phyloP scores from a whole-genome alignment of 2,329 filamentous ascomycete species.

The Microdochium trichocladiopsis region DNA sequence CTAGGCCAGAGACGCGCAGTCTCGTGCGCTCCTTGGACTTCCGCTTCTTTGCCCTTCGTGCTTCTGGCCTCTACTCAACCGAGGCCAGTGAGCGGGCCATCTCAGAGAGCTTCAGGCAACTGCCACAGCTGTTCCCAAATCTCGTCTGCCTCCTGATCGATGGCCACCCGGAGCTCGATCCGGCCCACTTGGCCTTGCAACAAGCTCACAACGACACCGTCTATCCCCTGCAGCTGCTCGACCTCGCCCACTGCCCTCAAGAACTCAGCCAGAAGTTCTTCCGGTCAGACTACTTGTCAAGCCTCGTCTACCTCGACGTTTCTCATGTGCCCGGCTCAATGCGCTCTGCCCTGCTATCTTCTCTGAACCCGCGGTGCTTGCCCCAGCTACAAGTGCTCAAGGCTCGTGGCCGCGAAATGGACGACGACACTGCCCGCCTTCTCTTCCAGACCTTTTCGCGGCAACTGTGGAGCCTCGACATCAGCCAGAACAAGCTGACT shows the following conservation, averaged over 20 bases:
- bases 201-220: slow-evolving; percentile 2
- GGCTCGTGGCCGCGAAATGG: slow-evolving; percentile 36
- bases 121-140: slow-evolving; percentile 32
- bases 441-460: slow-evolving; percentile 24
- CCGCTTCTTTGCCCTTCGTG: slow-evolving; percentile 30
- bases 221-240: slow-evolving; percentile 31
- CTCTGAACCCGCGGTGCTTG: slow-evolving; percentile 25
- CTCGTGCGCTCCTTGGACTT: slow-evolving; percentile 42
- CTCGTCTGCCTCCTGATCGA: slow-evolving; percentile 41
- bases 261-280: slow-evolving; percentile 34
- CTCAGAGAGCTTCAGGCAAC: slow-evolving; percentile 28
- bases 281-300: slow-evolving; percentile 22
- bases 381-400: slow-evolving; percentile 46
- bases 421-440: slow-evolving; percentile 25
- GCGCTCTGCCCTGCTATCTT: slow-evolving; percentile 22
- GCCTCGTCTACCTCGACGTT: slow-evolving; percentile 45
- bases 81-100: slow-evolving; percentile 28
- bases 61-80: slow-evolving; percentile 31
- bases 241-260: slow-evolving; percentile 31
- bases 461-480: slow-evolving; percentile 50
- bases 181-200: slow-evolving; percentile 22
- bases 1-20: slow-evolving; percentile 29
- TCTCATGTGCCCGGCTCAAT: slow-evolving; percentile 41
- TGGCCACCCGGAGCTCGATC: slow-evolving; percentile 36
- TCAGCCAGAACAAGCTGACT: slow-evolving; percentile 43